Conservation (phyloP, 495 filamentous ascomycete genomes). For the Platismatia glauca region DNA sequence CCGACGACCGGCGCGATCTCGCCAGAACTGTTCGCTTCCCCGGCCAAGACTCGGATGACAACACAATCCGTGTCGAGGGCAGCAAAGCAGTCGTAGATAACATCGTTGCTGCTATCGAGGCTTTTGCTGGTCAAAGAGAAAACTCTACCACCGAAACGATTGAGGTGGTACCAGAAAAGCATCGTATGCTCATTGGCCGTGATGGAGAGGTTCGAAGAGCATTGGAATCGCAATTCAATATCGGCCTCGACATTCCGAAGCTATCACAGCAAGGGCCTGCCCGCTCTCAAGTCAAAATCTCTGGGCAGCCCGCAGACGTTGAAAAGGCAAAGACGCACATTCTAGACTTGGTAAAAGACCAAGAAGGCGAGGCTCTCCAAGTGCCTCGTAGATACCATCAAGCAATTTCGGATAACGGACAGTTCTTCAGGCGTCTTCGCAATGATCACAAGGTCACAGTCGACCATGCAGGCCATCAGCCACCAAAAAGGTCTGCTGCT, state of each 20-base stretch:
- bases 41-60: constrained; percentile 63
- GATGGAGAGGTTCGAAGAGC: constrained; percentile 76
- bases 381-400: constrained; percentile 78
- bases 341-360: constrained; percentile 66
- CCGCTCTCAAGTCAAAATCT: constrained; percentile 67
- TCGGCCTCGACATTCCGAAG: constrained; percentile 83
- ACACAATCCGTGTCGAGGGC: constrained; percentile 79
- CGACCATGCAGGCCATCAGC: constrained; percentile 71
- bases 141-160: constrained; percentile 65
- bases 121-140: constrained; percentile 68
- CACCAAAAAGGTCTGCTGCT: constrained; percentile 55
- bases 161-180: constrained; percentile 79
- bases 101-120: constrained; percentile 72
- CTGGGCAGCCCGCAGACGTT: constrained; percentile 66
- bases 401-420: constrained; percentile 74
- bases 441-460: constrained; percentile 79
- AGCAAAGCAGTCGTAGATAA: constrained; percentile 73
- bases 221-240: constrained; percentile 82
- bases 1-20: constrained; percentile 68
- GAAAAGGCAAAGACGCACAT: constrained; percentile 82
- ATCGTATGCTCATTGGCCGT: constrained; percentile 82
- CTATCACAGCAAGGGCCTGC: constrained; percentile 56
- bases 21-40: constrained; percentile 89
- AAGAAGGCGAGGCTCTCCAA: constrained; percentile 75
- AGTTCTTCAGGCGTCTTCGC: constrained; percentile 79